These are phyloP conservation scores for Hyaloscypha hepaticicola DNA, from an alignment of 495 filamentous ascomycete species.

Conservation along the genomic window DNA sequence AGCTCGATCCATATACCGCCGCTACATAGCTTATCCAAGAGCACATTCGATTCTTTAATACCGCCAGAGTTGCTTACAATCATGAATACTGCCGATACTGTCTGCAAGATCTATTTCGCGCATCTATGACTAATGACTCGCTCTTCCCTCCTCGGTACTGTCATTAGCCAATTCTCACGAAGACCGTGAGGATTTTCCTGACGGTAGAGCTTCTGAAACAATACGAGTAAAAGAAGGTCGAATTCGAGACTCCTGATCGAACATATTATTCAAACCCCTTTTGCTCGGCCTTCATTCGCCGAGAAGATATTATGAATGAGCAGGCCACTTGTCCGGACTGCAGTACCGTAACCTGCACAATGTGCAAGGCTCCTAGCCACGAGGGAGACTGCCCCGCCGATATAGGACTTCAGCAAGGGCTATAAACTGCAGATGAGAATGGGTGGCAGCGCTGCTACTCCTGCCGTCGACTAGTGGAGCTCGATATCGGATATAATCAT, in stretches of 20 bases:
- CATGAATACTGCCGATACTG: constrained; percentile 27
- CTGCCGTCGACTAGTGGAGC: constrained; percentile 25
- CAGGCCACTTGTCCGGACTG: constrained; percentile 39
- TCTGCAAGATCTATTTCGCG: constrained; percentile 22
- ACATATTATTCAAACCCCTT: constrained; percentile 29
- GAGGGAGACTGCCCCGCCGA: constrained; percentile 25
- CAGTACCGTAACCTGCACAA: constrained; percentile 38
- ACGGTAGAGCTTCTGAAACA: constrained; percentile 15
- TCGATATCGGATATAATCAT: constrained; percentile 28
- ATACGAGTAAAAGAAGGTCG: constrained; percentile 31
- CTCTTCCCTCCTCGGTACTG: constrained; percentile 28
- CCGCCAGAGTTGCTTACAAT: constrained; percentile 16
- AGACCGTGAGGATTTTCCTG: constrained; percentile 19
- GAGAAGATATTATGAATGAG: constrained; percentile 14
- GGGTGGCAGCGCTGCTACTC: constrained; percentile 31
- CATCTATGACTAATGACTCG: constrained; percentile 23
- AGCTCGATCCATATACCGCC: background rate
- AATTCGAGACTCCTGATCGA: constrained; percentile 30
- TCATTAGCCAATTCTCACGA: constrained; percentile 4
- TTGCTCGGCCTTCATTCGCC: constrained; percentile 29
- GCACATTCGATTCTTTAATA: constrained; percentile 12
- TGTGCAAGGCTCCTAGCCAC: constrained; percentile 37
- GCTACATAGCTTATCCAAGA: constrained; percentile 23
- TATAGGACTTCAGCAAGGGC: constrained; percentile 20
- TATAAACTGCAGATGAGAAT: constrained; percentile 17